Evolutionary conservation across 225 moss, liverwort and hornwort species (phyloP).

Genomic region (Bryoerythrophyllum caledonicum): DNA sequence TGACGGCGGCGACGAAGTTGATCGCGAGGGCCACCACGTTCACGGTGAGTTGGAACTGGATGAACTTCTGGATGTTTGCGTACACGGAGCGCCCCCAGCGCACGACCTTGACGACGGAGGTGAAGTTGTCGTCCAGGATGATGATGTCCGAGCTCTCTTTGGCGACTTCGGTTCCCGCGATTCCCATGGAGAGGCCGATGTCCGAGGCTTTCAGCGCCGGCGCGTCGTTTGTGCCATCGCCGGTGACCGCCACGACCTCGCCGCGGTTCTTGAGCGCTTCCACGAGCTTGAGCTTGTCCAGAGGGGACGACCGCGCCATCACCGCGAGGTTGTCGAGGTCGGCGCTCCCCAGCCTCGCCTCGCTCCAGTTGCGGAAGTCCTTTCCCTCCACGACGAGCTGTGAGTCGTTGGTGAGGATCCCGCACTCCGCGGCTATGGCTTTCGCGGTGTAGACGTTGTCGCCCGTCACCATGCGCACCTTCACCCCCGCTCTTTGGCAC

Average conservation of each 20-base stretch:
- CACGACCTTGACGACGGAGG: slow-evolving; percentile 42
- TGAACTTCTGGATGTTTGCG: slow-evolving; percentile 46
- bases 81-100: slow-evolving; percentile 43
- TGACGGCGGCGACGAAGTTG: slow-evolving; percentile 56
- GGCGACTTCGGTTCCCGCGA: slow-evolving; percentile 62
- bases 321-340: slow-evolving; percentile 40
- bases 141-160: slow-evolving; percentile 68
- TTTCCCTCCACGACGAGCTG: slow-evolving; percentile 44
- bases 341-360: slow-evolving; percentile 9
- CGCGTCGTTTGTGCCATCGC: slow-evolving; percentile 65
- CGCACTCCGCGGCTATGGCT: slow-evolving; percentile 56
- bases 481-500: slow-evolving; percentile 51
- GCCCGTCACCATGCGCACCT: slow-evolving; percentile 65
- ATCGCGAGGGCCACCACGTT: slow-evolving; percentile 53
- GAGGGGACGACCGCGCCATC: slow-evolving; percentile 57
- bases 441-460: slow-evolving; percentile 56
- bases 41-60: slow-evolving; percentile 58
- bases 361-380: slow-evolving; percentile 43
- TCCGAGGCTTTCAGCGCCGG: slow-evolving; percentile 53
- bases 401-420: slow-evolving; percentile 27
- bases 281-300: slow-evolving; percentile 57
- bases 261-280: slow-evolving; percentile 39
- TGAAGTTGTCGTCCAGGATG: slow-evolving; percentile 47
- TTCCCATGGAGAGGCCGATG: slow-evolving; percentile 62
- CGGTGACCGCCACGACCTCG: slow-evolving; percentile 57